Conservation (phyloP, 1,139 yeast genomes). For the Zygosaccharomyces pseudobailii region DNA sequence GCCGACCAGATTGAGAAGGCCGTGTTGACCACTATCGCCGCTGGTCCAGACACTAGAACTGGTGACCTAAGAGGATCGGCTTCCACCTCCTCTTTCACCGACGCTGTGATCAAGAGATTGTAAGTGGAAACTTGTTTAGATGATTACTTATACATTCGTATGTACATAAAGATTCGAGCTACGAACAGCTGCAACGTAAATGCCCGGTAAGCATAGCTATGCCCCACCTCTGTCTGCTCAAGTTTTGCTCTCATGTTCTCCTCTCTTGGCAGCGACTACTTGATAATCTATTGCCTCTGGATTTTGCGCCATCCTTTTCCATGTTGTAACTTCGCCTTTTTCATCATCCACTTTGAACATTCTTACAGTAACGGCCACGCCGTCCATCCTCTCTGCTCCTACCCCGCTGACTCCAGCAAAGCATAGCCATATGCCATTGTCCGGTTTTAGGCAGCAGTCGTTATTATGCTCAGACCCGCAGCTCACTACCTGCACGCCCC, state of each 20-base stretch:
- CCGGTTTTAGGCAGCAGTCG: conserved; percentile 44
- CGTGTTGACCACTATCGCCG: conserved; percentile 86
- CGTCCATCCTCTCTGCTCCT: conserved; percentile 40
- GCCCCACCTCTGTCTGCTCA: not conserved
- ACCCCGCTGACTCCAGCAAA: conserved; percentile 54
- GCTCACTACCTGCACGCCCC: conserved; percentile 38
- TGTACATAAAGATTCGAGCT: conserved; percentile 3
- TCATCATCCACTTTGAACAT: conserved; percentile 42
- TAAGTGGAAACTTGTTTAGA: conserved; percentile 23
- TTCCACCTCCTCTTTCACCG: conserved; percentile 80
- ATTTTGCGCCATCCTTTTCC: conserved; percentile 43
- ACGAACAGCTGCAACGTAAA: not conserved
- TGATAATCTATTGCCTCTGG: not conserved
- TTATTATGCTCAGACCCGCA: conserved; percentile 56
- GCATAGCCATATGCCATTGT: conserved; percentile 45
- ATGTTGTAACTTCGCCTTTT: conserved; percentile 41
- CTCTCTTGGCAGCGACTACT: not conserved
- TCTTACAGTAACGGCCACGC: conserved; percentile 44
- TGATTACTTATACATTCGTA: conserved; percentile 5
- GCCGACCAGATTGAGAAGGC: conserved; percentile 87
- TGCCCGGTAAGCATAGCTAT: too few relatives aligned
- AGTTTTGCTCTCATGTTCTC: not conserved
- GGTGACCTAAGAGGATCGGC: conserved; percentile 95
- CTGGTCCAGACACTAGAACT: conserved; percentile 91
- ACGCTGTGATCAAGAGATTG: conserved; percentile 63